A percentile compares a stretch with the other conserved stretches of the same genome.
Conservation (phyloP, 2,329 filamentous ascomycete species). For the Neurospora sp. region DNA sequence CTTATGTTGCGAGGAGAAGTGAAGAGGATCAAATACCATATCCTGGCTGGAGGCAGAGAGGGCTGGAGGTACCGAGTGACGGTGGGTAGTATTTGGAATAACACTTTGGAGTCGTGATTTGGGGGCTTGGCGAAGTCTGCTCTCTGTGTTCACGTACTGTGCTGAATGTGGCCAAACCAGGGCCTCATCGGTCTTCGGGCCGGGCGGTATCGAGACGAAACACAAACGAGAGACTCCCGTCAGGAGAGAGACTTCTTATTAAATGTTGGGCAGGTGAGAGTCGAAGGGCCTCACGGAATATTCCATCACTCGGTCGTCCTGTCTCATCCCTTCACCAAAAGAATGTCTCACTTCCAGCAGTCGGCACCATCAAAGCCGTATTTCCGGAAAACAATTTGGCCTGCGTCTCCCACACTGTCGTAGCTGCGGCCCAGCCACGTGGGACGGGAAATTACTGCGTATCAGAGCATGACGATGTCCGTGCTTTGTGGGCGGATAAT, state of each 20-base stretch:
- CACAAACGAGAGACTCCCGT: neutral
- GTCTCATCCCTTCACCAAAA: neutral
- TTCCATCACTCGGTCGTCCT: neutral
- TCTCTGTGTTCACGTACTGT: neutral
- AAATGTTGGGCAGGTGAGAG: neutral
- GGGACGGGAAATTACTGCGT: neutral
- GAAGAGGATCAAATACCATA: constrained; percentile 33
- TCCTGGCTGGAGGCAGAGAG: constrained; percentile 35
- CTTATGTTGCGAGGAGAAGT: constrained; percentile 34
- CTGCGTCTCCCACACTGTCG: neutral
- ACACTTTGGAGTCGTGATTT: constrained; percentile 11
- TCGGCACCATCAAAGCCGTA: neutral
- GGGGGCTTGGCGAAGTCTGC: neutral
- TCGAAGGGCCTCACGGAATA: neutral
- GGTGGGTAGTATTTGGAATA: constrained; percentile 43
- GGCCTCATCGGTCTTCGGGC: neutral
- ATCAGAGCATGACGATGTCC: neutral
- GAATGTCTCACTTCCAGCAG: neutral
- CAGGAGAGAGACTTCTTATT: neutral
- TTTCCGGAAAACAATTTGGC: neutral
- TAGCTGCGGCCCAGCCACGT: neutral
- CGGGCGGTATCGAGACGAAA: neutral
- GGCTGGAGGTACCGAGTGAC: constrained; percentile 34
- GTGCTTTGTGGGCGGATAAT: neutral
- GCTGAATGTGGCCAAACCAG: neutral